A percentile compares a stretch with the other conserved stretches of the same genome.
Evolutionary conservation across 257 asterid genomes (phyloP).

Genomic region (Solanum chilense): DNA sequence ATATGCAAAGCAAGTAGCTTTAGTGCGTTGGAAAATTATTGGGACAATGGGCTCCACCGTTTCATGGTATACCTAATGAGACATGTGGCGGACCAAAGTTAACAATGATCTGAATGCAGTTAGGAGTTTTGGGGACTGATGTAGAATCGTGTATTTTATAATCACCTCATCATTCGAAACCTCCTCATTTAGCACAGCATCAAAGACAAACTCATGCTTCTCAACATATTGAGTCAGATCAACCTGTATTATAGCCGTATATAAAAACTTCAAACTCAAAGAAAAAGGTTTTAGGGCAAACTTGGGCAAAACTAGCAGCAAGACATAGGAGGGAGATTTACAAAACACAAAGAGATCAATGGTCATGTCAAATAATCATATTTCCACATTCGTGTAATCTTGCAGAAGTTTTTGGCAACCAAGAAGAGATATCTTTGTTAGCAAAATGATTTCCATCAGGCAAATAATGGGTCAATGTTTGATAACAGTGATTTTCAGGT

Average conservation of each 20-base stretch:
- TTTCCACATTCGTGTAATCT: neutral
- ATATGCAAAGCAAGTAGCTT: slow-evolving; percentile 53
- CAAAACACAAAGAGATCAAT: neutral
- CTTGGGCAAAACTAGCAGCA: neutral
- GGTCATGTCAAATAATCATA: neutral
- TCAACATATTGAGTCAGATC: slow-evolving; percentile 92
- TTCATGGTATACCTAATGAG: slow-evolving; percentile 38
- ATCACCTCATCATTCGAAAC: slow-evolving; percentile 98
- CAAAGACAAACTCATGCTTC: slow-evolving; percentile 97
- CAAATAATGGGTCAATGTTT: neutral
- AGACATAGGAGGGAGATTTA: neutral
- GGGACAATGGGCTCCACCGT: slow-evolving; percentile 51
- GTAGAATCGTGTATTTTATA: neutral
- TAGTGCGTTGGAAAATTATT: slow-evolving; percentile 44
- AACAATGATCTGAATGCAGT: neutral
- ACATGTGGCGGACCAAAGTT: neutral
- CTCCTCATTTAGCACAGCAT: slow-evolving; percentile 95
- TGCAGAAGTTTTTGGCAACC: neutral
- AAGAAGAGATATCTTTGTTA: neutral
- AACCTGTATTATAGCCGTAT: slow-evolving; percentile 45
- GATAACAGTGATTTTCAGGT: neutral
- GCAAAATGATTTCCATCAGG: neutral
- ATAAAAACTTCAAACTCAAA: neutral
- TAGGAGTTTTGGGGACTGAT: neutral
- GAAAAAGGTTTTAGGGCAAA: neutral